These are phyloP conservation scores for Olyra latifolia DNA, from an alignment of 176 grass and related monocot species.

Conservation along the genomic window DNA sequence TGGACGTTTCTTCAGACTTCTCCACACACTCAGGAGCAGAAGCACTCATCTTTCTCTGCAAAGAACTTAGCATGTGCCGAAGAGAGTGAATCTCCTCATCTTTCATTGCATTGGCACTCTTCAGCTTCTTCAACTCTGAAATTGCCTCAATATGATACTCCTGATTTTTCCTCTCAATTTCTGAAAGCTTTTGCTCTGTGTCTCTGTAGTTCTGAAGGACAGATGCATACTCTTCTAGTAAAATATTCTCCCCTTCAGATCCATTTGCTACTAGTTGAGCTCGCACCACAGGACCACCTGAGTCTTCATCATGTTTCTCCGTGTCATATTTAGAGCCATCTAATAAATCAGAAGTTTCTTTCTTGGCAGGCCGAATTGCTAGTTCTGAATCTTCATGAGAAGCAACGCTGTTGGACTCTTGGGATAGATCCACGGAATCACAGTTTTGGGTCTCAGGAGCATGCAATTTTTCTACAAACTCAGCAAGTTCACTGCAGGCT, in stretches of 20 bases:
- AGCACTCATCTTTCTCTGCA: conserved; percentile 48
- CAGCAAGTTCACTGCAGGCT: conserved; percentile 43
- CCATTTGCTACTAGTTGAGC: conserved; percentile 27
- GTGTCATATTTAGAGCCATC: not conserved
- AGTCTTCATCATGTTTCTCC: conserved; percentile 30
- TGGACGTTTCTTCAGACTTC: conserved; percentile 44
- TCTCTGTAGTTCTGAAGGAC: conserved; percentile 51
- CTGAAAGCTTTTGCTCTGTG: conserved; percentile 49
- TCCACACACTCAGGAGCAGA: conserved; percentile 37
- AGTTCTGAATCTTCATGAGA: conserved; percentile 9
- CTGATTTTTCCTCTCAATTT: conserved; percentile 51
- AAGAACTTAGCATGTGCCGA: conserved; percentile 65
- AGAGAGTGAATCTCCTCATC: conserved; percentile 69
- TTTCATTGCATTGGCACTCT: conserved; percentile 56
- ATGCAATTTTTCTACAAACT: conserved; percentile 42
- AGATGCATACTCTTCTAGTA: conserved; percentile 43
- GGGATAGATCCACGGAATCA: conserved; percentile 17
- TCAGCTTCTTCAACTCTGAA: conserved; percentile 57
- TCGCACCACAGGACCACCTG: conserved; percentile 11
- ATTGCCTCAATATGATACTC: conserved; percentile 52
- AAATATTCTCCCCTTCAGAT: conserved; percentile 47
- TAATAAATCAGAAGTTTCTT: conserved; percentile 9
- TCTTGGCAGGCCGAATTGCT: conserved; percentile 22
- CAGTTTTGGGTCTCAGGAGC: conserved; percentile 25
- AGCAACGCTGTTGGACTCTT: not conserved